Evolutionary conservation across 1,284 basidiomycete species (phyloP), one percentile per base, ranked within the genome.

Genomic region (Testicularia cyperi): DNA sequence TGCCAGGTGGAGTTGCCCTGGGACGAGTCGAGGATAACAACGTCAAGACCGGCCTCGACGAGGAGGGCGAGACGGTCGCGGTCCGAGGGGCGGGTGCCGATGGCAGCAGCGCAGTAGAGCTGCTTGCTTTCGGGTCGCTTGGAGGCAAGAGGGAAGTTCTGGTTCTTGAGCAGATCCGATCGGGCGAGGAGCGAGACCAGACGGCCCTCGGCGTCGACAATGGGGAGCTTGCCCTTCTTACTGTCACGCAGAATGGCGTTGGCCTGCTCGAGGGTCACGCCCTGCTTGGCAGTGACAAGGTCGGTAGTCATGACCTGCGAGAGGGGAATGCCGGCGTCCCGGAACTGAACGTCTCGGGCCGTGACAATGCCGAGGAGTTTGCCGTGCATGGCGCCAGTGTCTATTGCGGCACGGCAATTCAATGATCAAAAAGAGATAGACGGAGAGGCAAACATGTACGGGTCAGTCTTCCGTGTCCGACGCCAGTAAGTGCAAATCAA

Each of bases 341-440:
- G 87, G 83, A 98, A 99, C 79, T 97, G 92, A 47, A 97, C 85
- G 78, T 98, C 94, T 65, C 94, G 90, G 33, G 88, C 86, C 14
- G 94, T 99, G 65, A 98, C 92, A 64, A 99, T 97, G 40, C 94
- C 94, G 52, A 96, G 82, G 27, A 99, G 86, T 79, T 90, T 94
- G 47, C 90, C 90, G 43, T 75, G 49, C 88, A 91, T 35, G 89
- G 81, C 31, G 82, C 95, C 94, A 23, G 86, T 87, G 63, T 96
- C 94, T 96, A 38, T 42, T 14, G 14, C n/a, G 21, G 23, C n/a
- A 8, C 10, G 30, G 43, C 10, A 8, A 16, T 19, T 18, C 2
- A 16, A 15, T 26, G 9, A 9, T n/a, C 6, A n/a, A 2, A 20
- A 10, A 23, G 20, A 8, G 15, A 27, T 14, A 23, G 29, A 2